A percentile compares a stretch with the other conserved stretches of the same genome.
phyloP scores from a whole-genome alignment of 2,329 filamentous ascomycete genomes.

The Hypoxylon rubiginosum region DNA sequence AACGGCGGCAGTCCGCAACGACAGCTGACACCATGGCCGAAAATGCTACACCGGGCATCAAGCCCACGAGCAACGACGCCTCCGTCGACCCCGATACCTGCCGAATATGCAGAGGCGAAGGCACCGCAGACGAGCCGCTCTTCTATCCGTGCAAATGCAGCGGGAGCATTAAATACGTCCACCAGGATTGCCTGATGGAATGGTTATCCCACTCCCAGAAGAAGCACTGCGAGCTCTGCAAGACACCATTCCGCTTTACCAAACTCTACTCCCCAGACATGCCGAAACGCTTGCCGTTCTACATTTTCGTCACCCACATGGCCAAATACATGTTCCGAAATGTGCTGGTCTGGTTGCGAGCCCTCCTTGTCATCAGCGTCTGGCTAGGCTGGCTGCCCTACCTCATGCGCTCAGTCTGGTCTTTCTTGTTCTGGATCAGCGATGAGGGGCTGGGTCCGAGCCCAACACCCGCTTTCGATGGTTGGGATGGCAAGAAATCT shows the following conservation, averaged over 20 bases:
- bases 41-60: constrained; percentile 10
- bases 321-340: constrained; percentile 79
- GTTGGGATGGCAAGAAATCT: constrained; percentile 44
- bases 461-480: constrained; percentile 50
- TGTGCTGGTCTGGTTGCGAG: constrained; percentile 82
- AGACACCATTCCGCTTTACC: constrained; percentile 97
- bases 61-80: constrained; percentile 27
- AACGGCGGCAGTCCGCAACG: constrained; percentile 34
- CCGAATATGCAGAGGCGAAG: constrained; percentile 95
- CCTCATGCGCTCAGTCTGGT: constrained; percentile 92
- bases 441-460: constrained; percentile 74
- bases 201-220: constrained; percentile 99
- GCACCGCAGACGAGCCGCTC: constrained; percentile 82
- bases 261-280: constrained; percentile 97
- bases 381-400: constrained; percentile 93
- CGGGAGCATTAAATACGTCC: constrained; percentile 98
- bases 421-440: constrained; percentile 93
- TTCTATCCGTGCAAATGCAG: constrained; percentile 99
- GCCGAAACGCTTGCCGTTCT: constrained; percentile 84
- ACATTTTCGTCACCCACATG: constrained; percentile 85
- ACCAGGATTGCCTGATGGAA: constrained; percentile 98
- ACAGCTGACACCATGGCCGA: constrained; percentile 39
- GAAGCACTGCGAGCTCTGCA: constrained; percentile 99
- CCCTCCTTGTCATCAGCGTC: constrained; percentile 81
- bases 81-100: constrained; percentile 76